Evolutionary conservation across 768 basidiomycete genomes (phyloP).

Genomic region (Hypholoma sublateritium): DNA sequence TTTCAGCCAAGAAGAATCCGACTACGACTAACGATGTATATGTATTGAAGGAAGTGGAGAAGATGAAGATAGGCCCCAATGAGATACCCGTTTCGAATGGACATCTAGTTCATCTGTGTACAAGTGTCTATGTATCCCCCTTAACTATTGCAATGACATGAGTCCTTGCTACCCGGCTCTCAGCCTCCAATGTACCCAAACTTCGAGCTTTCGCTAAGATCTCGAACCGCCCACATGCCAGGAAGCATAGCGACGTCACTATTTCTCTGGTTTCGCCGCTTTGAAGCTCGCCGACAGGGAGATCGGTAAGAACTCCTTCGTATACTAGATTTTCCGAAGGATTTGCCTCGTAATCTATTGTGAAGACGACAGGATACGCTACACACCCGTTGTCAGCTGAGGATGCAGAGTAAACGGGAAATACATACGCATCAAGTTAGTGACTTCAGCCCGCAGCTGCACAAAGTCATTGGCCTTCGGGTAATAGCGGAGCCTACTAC

Average conservation of each 20-base stretch:
- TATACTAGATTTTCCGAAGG: constrained; percentile 66
- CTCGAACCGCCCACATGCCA: constrained; percentile 68
- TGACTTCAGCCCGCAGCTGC: constrained; percentile 53
- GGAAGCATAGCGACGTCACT: constrained; percentile 67
- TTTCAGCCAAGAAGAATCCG: constrained; percentile 80
- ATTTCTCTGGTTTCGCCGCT: constrained; percentile 51
- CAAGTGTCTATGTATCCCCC: constrained; percentile 5
- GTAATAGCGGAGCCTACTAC: constrained; percentile 41
- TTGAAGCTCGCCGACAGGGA: constrained; percentile 64
- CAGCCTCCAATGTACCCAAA: constrained; percentile 24
- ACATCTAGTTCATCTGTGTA: neutral
- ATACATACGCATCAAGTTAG: constrained; percentile 67
- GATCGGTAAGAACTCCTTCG: constrained; percentile 64
- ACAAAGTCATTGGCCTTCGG: constrained; percentile 63
- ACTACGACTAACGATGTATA: constrained; percentile 56
- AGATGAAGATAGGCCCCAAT: constrained; percentile 1
- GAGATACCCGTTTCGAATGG: neutral
- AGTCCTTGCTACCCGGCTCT: constrained; percentile 38
- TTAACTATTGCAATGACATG: constrained; percentile 35
- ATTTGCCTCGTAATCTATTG: constrained; percentile 51
- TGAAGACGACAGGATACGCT: constrained; percentile 56
- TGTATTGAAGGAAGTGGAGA: neutral
- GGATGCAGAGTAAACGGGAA: neutral
- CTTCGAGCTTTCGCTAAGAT: constrained; percentile 43
- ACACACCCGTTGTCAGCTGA: neutral